A percentile compares a stretch with the other conserved stretches of the same genome.
These are phyloP conservation scores for Ceratocystis papillata DNA, from an alignment of 2,329 filamentous ascomycete genomes.

Conservation along the genomic window DNA sequence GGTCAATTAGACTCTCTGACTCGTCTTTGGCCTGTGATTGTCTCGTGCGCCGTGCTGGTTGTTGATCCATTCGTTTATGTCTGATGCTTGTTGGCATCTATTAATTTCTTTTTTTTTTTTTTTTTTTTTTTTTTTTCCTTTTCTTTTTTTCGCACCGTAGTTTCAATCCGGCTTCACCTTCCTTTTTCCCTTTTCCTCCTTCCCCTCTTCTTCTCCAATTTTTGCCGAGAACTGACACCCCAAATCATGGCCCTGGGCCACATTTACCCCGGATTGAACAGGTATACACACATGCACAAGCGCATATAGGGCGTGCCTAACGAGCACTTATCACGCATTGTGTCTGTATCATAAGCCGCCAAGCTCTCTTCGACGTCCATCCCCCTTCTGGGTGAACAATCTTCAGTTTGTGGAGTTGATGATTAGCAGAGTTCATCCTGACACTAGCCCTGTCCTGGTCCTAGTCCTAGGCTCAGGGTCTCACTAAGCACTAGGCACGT, in stretches of 20 bases:
- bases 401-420: neutral
- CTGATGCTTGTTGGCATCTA: neutral
- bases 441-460: neutral
- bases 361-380: neutral
- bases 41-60: neutral
- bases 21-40: neutral
- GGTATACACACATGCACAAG: neutral
- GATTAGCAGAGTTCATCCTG: neutral
- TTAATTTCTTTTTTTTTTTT: neutral
- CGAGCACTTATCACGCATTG: neutral
- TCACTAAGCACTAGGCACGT: neutral
- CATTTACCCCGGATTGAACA: neutral
- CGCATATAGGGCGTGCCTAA: neutral
- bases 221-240: neutral
- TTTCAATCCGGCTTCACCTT: neutral
- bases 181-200: too few species aligned
- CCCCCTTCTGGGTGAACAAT: conserved; percentile 2
- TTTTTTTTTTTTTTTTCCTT: neutral
- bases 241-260: neutral
- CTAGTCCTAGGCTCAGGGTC: conserved; percentile 7
- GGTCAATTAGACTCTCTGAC: neutral
- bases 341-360: neutral
- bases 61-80: too few species aligned
- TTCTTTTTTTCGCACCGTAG: neutral
- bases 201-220: neutral